These are phyloP conservation scores for Suillus variegatus DNA, from an alignment of 768 basidiomycete genomes.

Conservation along the genomic window DNA sequence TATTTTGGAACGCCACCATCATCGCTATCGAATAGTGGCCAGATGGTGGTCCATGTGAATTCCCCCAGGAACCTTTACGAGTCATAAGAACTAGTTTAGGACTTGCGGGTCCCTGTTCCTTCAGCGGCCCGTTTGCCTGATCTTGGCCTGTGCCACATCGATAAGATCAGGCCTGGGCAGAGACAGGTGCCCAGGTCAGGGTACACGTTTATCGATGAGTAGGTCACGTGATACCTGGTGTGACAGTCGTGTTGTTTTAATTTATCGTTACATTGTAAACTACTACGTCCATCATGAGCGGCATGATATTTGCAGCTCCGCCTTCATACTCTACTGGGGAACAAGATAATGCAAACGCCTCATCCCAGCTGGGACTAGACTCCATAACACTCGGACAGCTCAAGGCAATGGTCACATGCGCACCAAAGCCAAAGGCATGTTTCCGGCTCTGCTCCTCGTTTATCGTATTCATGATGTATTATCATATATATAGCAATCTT, in stretches of 20 bases:
- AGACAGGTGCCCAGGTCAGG: neutral
- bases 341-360: constrained; percentile 31
- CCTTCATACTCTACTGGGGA: constrained; percentile 26
- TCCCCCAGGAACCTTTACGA: too few relatives aligned
- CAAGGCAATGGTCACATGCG: constrained; percentile 67
- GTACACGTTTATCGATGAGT: too few relatives aligned
- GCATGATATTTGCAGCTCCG: constrained; percentile 37
- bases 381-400: constrained; percentile 84
- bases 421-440: constrained; percentile 74
- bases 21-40: neutral
- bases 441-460: constrained; percentile 8
- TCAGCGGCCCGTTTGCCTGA: too few relatives aligned
- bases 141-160: neutral
- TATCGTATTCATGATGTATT: constrained; percentile 19
- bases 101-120: too few relatives aligned
- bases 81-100: constrained; percentile 1
- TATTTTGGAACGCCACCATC: neutral
- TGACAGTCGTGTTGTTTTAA: neutral
- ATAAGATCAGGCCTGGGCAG: neutral
- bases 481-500: constrained; percentile 61
- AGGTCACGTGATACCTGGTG: neutral
- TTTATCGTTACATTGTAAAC: neutral
- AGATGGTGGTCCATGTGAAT: constrained; percentile 2
- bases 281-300: constrained; percentile 16
- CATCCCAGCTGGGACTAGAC: constrained; percentile 52